A percentile compares a stretch with the other conserved stretches of the same genome.
These are phyloP conservation scores for Bathelium albidoporum DNA, from an alignment of 495 filamentous ascomycete species.

Conservation along the genomic window DNA sequence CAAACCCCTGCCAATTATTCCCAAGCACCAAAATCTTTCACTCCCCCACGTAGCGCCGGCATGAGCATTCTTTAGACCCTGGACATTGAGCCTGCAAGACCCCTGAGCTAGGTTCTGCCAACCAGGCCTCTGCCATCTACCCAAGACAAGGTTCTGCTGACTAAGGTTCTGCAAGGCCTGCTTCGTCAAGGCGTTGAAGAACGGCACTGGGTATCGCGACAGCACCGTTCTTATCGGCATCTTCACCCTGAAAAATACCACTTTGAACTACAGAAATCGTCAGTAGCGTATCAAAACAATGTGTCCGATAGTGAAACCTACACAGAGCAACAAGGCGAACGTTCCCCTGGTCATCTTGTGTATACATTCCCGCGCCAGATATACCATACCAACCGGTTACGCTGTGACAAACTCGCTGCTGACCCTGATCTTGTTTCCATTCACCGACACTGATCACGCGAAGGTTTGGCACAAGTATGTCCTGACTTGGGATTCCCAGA, in stretches of 20 bases:
- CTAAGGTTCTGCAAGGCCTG: not conserved
- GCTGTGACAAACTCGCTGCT: not conserved
- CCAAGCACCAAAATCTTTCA: too few relatives aligned
- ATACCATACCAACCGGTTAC: not conserved
- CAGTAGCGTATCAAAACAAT: not conserved
- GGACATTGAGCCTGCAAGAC: too few relatives aligned
- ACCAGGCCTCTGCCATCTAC: too few relatives aligned
- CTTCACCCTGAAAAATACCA: not conserved
- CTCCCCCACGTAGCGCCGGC: too few relatives aligned
- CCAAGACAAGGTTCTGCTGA: too few relatives aligned
- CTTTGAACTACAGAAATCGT: not conserved
- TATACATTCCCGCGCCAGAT: not conserved
- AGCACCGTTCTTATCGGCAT: not conserved
- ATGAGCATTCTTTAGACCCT: too few relatives aligned
- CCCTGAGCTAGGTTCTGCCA: too few relatives aligned
- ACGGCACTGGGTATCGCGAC: not conserved
- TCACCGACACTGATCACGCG: not conserved
- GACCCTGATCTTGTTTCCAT: not conserved
- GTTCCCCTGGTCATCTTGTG: not conserved
- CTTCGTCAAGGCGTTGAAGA: not conserved
- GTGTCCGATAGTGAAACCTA: not conserved
- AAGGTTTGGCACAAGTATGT: not conserved
- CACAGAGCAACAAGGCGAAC: not conserved
- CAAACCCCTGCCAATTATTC: too few relatives aligned
- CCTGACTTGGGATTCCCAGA: not conserved